Conservation (phyloP, 371 early-diverging fungal species). For the Syncephalastrum monosporum region DNA sequence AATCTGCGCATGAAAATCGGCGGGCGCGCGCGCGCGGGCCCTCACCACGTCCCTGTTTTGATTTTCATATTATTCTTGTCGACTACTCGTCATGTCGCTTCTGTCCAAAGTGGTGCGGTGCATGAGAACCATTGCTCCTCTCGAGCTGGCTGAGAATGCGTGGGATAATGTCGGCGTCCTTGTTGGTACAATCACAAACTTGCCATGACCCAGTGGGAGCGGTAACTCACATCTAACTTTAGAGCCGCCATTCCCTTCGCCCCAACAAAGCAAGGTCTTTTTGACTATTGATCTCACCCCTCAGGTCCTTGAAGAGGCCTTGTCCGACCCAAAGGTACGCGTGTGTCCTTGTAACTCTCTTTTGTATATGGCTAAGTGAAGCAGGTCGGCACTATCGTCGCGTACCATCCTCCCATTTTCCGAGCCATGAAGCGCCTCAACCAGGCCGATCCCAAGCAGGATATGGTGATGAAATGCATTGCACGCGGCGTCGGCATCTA, state of each 20-base stretch:
- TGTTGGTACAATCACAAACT: conserved; percentile 52
- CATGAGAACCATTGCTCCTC: conserved; percentile 88
- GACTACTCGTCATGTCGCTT: conserved; percentile 47
- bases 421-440: conserved; percentile 80
- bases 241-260: conserved; percentile 76
- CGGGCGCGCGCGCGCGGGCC: neutral
- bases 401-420: conserved; percentile 98
- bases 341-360: conserved; percentile 3
- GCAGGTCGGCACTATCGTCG: conserved; percentile 84
- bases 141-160: conserved; percentile 79
- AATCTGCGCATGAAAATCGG: too few species aligned
- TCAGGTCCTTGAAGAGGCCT: conserved; percentile 88
- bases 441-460: conserved; percentile 73
- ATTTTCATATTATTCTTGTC: neutral
- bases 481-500: conserved; percentile 90
- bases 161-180: conserved; percentile 99
- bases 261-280: conserved; percentile 76
- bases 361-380: neutral
- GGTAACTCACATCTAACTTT: conserved; percentile 3
- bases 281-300: conserved; percentile 95
- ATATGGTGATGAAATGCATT: conserved; percentile 80
- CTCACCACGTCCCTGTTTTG: neutral
- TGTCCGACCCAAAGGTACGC: conserved; percentile 61
- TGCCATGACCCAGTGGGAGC: neutral
- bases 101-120: conserved; percentile 55